Conservation (phyloP, 345 rosid genomes). For the Arabidopsis thaliana region TAIR10.1 NC_003075.7:17489001-17489500, state of each 20-base stretch:
- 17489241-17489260: too few species aligned
- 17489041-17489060: slow-evolving; percentile 72
- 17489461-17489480: slow-evolving; percentile 13
- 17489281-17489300: too few species aligned
- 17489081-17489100: slow-evolving; percentile 71
- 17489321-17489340: too few species aligned
- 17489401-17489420: not conserved
- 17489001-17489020: slow-evolving; percentile 71
- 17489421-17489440: not conserved
- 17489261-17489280: too few species aligned
- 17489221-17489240: too few species aligned
- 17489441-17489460: not conserved
- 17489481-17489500: slow-evolving; percentile 26
- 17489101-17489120: slow-evolving; percentile 49
- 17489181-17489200: too few species aligned
- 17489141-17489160: slow-evolving; percentile 1
- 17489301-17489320: too few species aligned
- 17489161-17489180: not conserved
- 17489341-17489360: too few species aligned
- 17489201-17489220: too few species aligned
- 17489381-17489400: not conserved
- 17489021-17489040: slow-evolving; percentile 61
- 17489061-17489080: slow-evolving; percentile 88
- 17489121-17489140: not conserved
- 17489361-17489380: too few species aligned